Evolutionary conservation across 208 protist genomes (phyloP).

Genomic region (Crithidia mellificae): DNA sequence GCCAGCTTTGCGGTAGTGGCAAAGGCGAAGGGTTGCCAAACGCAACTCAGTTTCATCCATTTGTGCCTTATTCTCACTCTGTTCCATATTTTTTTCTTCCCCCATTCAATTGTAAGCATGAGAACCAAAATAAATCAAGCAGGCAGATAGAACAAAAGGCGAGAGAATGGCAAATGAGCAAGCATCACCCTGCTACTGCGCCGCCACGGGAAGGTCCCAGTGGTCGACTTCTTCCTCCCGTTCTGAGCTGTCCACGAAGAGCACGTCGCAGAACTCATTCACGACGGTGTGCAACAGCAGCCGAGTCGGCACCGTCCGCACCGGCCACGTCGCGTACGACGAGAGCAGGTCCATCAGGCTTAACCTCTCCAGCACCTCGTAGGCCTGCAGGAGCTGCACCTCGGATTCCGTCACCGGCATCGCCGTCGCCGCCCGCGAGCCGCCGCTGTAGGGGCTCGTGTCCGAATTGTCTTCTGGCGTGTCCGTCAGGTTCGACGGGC

Average conservation of each 20-base stretch:
- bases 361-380: conserved; percentile 60
- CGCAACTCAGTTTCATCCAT: no score
- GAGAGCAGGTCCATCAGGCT: conserved; percentile 47
- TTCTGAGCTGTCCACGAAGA: conserved; percentile 40
- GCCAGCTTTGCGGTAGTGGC: no score
- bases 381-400: conserved; percentile 57
- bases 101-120: no score
- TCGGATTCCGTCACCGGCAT: conserved; percentile 35
- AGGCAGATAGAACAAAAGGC: no score
- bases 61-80: no score
- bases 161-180: no score
- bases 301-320: conserved; percentile 62
- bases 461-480: conserved; percentile 10
- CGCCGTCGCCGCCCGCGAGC: conserved; percentile 13
- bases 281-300: conserved; percentile 78
- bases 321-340: conserved; percentile 47
- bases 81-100: no score
- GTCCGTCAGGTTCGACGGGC: conserved; percentile 1
- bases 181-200: conserved; percentile 8
- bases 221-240: conserved; percentile 17
- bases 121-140: no score
- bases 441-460: conserved; percentile 26
- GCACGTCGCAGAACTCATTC: conserved; percentile 82
- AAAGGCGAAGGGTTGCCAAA: no score
- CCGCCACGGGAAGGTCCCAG: conserved; percentile 22